phyloP scores from a whole-genome alignment of 2,329 filamentous ascomycete species.

The Paecilomyces niveus region DNA sequence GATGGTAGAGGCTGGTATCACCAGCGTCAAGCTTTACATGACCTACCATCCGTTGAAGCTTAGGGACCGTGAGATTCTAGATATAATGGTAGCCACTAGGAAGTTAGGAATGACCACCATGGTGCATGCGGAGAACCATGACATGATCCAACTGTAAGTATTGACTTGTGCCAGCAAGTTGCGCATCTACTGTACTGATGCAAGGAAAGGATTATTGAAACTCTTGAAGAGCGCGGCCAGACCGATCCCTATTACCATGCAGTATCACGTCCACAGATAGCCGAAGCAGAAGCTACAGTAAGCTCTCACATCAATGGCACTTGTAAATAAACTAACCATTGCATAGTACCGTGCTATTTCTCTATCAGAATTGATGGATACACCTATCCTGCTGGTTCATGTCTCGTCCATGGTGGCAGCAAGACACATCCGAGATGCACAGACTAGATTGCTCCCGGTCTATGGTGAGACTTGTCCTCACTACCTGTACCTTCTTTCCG shows the following conservation, averaged over 20 bases:
- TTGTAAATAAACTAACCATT: not conserved
- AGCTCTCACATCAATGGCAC: not conserved
- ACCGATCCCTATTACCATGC: constrained; percentile 37
- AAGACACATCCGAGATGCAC: constrained; percentile 43
- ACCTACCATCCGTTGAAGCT: constrained; percentile 34
- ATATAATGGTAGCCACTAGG: constrained; percentile 10
- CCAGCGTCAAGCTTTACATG: constrained; percentile 38
- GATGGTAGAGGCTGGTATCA: constrained; percentile 25
- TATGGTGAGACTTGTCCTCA: constrained; percentile 55
- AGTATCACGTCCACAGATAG: constrained; percentile 32
- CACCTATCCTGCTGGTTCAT: constrained; percentile 48
- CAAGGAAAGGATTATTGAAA: constrained; percentile 30
- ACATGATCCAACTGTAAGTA: constrained; percentile 33
- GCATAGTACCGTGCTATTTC: constrained; percentile 44
- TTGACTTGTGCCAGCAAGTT: not conserved
- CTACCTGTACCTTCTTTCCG: constrained; percentile 50
- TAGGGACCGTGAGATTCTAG: constrained; percentile 24
- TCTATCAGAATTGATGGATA: constrained; percentile 43
- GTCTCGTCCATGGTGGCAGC: constrained; percentile 44
- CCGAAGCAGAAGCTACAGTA: constrained; percentile 37
- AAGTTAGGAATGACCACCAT: constrained; percentile 36
- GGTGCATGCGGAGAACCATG: constrained; percentile 41
- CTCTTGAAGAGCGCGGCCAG: constrained; percentile 26
- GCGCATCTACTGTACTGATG: not conserved
- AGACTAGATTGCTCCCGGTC: constrained; percentile 45